Percentiles rank a stretch among this genome's conserved stretches.
These are phyloP conservation scores for Penicillium goetzii DNA, from an alignment of 495 filamentous ascomycete genomes.

Conservation along the genomic window DNA sequence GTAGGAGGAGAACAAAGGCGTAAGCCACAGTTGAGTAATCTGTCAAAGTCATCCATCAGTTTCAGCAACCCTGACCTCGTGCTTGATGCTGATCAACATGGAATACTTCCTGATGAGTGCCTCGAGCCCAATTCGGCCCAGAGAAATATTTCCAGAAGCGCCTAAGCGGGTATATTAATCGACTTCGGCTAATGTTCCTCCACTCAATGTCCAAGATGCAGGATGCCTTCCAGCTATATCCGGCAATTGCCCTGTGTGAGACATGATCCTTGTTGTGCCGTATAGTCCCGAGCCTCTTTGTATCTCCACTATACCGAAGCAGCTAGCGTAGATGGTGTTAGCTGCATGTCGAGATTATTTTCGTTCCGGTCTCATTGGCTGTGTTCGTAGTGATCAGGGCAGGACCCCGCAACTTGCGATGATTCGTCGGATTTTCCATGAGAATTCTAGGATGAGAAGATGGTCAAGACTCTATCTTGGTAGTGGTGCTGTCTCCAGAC, in stretches of 20 bases:
- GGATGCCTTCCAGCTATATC: background rate
- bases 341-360: too few relatives aligned
- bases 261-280: background rate
- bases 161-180: background rate
- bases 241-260: background rate
- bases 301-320: too few relatives aligned
- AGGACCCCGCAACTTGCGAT: background rate
- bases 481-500: background rate
- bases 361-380: background rate
- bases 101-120: background rate
- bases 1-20: background rate
- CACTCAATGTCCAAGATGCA: background rate
- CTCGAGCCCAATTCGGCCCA: background rate
- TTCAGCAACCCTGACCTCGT: background rate
- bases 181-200: background rate
- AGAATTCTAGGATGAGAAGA: background rate
- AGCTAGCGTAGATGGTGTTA: too few relatives aligned
- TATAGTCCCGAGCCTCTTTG: background rate
- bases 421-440: background rate
- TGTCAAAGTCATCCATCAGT: background rate
- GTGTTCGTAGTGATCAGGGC: background rate
- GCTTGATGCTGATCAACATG: background rate
- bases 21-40: background rate
- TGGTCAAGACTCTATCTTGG: background rate
- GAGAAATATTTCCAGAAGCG: background rate